Conservation (phyloP, 2,329 filamentous ascomycete species). For the Thielaviopsis punctulata region DNA sequence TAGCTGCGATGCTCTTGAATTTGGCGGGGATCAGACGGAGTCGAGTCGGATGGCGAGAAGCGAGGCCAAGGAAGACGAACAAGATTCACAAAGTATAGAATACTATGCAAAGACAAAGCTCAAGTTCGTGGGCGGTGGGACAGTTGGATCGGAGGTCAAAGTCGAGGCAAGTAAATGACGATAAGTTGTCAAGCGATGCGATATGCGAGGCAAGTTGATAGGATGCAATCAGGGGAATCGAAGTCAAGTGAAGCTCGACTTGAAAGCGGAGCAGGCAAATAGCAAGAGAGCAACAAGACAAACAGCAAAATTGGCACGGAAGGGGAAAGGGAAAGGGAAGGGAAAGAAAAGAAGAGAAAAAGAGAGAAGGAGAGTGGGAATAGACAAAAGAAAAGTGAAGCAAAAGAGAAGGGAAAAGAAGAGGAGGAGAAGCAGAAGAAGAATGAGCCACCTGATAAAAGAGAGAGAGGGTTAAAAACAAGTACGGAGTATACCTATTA, state of each 20-base stretch:
- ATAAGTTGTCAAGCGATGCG: background rate
- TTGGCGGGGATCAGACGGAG: background rate
- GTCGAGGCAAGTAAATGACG: background rate
- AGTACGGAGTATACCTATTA: too few relatives aligned
- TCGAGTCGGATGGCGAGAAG: background rate
- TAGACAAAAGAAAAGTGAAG: background rate
- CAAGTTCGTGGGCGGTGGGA: background rate
- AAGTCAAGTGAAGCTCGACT: constrained; percentile 19
- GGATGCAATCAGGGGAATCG: constrained; percentile 17
- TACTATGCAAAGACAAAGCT: background rate
- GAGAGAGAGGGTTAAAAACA: background rate
- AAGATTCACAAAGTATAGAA: background rate
- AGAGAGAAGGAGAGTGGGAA: constrained; percentile 6
- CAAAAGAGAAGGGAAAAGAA: background rate
- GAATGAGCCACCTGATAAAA: too few relatives aligned
- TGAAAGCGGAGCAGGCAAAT: constrained; percentile 17
- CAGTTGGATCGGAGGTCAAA: background rate
- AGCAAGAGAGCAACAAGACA: constrained; percentile 14
- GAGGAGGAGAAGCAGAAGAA: background rate
- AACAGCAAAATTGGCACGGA: constrained; percentile 15
- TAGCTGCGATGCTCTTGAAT: background rate
- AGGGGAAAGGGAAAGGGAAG: constrained; percentile 13
- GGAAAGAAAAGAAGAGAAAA: constrained; percentile 15
- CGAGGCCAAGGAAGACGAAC: background rate
- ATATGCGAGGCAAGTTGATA: constrained; percentile 17